A percentile compares a stretch with the other conserved stretches of the same genome.
Evolutionary conservation across 192 early-diverging fungal genomes (phyloP).

Genomic region (Thamnidium elegans): DNA sequence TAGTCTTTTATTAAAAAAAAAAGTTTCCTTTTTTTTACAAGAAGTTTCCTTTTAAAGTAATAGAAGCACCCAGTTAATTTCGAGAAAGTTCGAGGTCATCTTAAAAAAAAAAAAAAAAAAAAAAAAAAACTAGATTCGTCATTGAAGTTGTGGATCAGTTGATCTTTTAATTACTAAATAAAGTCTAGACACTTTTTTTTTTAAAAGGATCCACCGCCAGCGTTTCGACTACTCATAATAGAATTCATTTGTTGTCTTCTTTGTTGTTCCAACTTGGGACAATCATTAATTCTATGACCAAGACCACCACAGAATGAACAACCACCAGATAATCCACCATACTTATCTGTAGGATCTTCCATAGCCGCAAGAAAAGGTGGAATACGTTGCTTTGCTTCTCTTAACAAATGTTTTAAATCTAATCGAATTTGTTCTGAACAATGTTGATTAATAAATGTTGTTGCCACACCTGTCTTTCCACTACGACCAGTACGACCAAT

Average conservation of each 20-base stretch:
- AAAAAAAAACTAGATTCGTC: background rate
- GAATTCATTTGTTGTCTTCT: constrained; percentile 48
- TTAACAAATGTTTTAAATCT: constrained; percentile 90
- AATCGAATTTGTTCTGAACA: constrained; percentile 92
- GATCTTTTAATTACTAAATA: no score
- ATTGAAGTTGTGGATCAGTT: background rate
- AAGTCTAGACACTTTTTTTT: background rate
- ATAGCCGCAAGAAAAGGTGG: constrained; percentile 83
- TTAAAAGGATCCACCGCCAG: constrained; percentile 33
- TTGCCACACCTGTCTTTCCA: constrained; percentile 94
- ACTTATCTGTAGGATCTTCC: constrained; percentile 87
- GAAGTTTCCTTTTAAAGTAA: no score
- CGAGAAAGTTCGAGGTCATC: background rate
- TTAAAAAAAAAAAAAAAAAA: background rate
- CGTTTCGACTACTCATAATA: constrained; percentile 32
- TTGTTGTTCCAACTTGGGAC: constrained; percentile 78
- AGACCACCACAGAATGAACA: constrained; percentile 95
- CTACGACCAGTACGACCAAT: constrained; percentile 97
- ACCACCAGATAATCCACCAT: constrained; percentile 69
- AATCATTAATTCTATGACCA: constrained; percentile 87
- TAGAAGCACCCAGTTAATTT: constrained; percentile 1
- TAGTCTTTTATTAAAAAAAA: background rate
- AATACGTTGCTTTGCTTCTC: constrained; percentile 90
- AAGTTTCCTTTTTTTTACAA: no score
- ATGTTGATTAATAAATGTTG: constrained; percentile 93